Evolutionary conservation across 371 early-diverging fungal species (phyloP).

Genomic region (Mucor ambiguus): DNA sequence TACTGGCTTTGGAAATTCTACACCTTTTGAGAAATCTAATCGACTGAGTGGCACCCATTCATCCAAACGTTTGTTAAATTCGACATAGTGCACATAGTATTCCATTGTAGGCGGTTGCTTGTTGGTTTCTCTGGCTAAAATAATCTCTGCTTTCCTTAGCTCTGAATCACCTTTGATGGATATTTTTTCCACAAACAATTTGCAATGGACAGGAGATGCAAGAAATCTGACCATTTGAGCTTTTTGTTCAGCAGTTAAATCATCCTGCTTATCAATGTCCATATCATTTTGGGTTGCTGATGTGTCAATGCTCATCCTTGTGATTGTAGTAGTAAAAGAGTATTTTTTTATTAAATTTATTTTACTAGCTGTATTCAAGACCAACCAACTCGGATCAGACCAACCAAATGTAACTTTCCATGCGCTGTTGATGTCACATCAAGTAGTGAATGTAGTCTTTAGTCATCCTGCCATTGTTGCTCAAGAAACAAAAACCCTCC

Average conservation of each 20-base stretch:
- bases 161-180: constrained; percentile 52
- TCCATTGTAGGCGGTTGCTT: constrained; percentile 52
- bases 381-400: background rate
- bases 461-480: background rate
- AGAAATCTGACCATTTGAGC: constrained; percentile 30
- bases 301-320: background rate
- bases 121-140: constrained; percentile 75
- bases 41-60: constrained; percentile 92
- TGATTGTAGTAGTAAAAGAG: background rate
- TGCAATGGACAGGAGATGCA: constrained; percentile 57
- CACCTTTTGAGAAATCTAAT: constrained; percentile 71
- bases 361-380: background rate
- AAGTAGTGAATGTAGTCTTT: background rate
- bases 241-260: constrained; percentile 1
- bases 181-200: constrained; percentile 75
- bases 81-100: constrained; percentile 98
- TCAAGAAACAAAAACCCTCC: background rate
- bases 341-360: background rate
- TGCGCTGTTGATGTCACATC: constrained; percentile 4
- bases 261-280: constrained; percentile 10
- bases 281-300: background rate
- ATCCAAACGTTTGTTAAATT: constrained; percentile 99
- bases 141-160: constrained; percentile 89
- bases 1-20: constrained; percentile 77
- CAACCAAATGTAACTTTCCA: background rate